Evolutionary conservation across 257 asterid genomes (phyloP), one percentile per base, ranked within the genome.

Genomic region (Ajuga chamaepitys): DNA sequence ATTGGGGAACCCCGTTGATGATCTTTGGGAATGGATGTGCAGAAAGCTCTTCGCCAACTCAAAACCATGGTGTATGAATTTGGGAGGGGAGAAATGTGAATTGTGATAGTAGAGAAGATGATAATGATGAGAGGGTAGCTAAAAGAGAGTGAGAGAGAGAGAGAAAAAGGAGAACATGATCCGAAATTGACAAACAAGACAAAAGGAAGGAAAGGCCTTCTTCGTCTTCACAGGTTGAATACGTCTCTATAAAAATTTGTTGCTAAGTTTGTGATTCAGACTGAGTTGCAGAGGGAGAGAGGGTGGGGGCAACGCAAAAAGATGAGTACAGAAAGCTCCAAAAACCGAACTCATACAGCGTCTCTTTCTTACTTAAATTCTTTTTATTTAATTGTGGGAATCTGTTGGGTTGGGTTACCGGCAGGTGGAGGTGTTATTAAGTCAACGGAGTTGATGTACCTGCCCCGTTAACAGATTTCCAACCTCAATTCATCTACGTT

Each of bases 31-130:
- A 80, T 86, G 5, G 99, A 86, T 35, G 97, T 90, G 81, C 99
- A 90, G 48, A 94, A 94, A 11, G 97, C 96, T 76, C 88, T 81
- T 56, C 97, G 67, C 99, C 99, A 94, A 44, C 95, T 95, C 81
- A 88, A 76, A 70, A 85, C 96, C 97, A 86, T 96, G 5, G 12
- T 52, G 25, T 32, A 56, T 52, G 65, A 38, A 58, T 25, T n/a
- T 21, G 51, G 12, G 67, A 50, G 24, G n/a, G n/a, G n/a, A n/a
- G n/a, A n/a, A n/a, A n/a, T n/a, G n/a, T n/a, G 30, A 3, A 4
- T 17, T 5, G 52, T 57, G 7, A 9, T n/a, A 66, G 44, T 6
- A 34, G 42, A 17, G 76, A n/a, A 37, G 62, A 50, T 22, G 62
- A 50, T 22, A 64, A 45, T 32, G 62, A 74, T 40, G 79, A 64